phyloP scores from a whole-genome alignment of 805 yeast genomes.

The Yarrowia divulgata region DNA sequence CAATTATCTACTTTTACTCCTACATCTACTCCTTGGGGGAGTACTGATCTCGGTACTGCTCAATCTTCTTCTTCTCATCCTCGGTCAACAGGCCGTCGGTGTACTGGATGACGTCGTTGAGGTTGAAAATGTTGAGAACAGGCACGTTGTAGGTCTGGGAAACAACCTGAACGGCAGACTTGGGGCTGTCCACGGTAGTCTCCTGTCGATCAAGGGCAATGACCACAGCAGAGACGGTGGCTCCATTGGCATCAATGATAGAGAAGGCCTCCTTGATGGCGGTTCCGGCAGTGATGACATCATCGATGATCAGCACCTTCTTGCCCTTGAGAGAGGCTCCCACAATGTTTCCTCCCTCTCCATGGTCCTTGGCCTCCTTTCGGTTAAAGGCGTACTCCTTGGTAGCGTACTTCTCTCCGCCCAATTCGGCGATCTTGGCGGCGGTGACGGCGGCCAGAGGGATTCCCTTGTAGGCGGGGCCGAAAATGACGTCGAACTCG shows the following conservation, averaged over 20 bases:
- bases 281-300: constrained; percentile 98
- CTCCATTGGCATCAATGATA: constrained; percentile 73
- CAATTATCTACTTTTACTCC: not conserved
- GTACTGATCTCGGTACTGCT: constrained; percentile 48
- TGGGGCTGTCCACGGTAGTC: constrained; percentile 67
- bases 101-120: constrained; percentile 74
- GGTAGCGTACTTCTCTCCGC: constrained; percentile 67
- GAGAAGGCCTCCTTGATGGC: constrained; percentile 94
- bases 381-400: constrained; percentile 94
- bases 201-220: constrained; percentile 97
- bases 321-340: constrained; percentile 79
- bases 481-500: constrained; percentile 89
- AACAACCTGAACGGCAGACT: constrained; percentile 84
- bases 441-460: constrained; percentile 93
- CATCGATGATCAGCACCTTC: constrained; percentile 86
- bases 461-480: constrained; percentile 98
- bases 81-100: constrained; percentile 51
- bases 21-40: constrained; percentile 43
- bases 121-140: constrained; percentile 77
- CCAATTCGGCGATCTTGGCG: constrained; percentile 89
- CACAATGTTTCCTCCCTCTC: constrained; percentile 96
- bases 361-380: constrained; percentile 96
- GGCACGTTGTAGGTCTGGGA: constrained; percentile 77
- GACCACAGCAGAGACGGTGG: constrained; percentile 79
- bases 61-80: constrained; percentile 46